Conservation (phyloP, 2,329 filamentous ascomycete genomes). For the Fusarium abutilonis region DNA sequence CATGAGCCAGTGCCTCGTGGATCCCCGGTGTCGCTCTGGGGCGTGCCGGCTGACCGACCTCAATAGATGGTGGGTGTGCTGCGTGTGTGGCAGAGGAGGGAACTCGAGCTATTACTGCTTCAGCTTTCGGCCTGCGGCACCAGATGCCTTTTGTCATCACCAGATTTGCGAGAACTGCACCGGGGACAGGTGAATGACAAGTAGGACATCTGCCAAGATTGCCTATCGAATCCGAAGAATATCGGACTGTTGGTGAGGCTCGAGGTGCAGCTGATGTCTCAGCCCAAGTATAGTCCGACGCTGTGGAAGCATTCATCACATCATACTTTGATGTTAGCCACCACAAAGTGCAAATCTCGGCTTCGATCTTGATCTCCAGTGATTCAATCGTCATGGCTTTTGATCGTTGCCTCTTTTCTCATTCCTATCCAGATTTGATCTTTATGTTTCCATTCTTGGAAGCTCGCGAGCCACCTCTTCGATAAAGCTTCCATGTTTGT, state of each 20-base stretch:
- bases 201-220: background rate
- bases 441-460: slow-evolving; percentile 13
- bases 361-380: slow-evolving; percentile 5
- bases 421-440: slow-evolving; percentile 18
- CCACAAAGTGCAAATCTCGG: slow-evolving; percentile 8
- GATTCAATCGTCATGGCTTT: slow-evolving; percentile 22
- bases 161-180: slow-evolving; percentile 58
- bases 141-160: slow-evolving; percentile 64
- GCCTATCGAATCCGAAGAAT: slow-evolving; percentile 24
- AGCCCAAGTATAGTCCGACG: slow-evolving; percentile 24
- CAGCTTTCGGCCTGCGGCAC: slow-evolving; percentile 57
- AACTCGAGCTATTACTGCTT: slow-evolving; percentile 59
- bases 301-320: slow-evolving; percentile 18
- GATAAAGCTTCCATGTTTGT: background rate
- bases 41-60: slow-evolving; percentile 61
- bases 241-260: slow-evolving; percentile 21
- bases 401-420: slow-evolving; percentile 6
- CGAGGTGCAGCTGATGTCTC: slow-evolving; percentile 22
- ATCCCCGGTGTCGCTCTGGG: slow-evolving; percentile 59
- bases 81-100: slow-evolving; percentile 57
- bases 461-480: background rate
- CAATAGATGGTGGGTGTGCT: slow-evolving; percentile 61
- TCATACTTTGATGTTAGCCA: slow-evolving; percentile 1
- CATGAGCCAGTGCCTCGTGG: slow-evolving; percentile 57
- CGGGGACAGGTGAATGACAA: slow-evolving; percentile 29